Percentiles rank a stretch among this genome's conserved stretches.
These are phyloP conservation scores for Pichia sp. DNA, from an alignment of 1,139 yeast species.

Conservation along the genomic window DNA sequence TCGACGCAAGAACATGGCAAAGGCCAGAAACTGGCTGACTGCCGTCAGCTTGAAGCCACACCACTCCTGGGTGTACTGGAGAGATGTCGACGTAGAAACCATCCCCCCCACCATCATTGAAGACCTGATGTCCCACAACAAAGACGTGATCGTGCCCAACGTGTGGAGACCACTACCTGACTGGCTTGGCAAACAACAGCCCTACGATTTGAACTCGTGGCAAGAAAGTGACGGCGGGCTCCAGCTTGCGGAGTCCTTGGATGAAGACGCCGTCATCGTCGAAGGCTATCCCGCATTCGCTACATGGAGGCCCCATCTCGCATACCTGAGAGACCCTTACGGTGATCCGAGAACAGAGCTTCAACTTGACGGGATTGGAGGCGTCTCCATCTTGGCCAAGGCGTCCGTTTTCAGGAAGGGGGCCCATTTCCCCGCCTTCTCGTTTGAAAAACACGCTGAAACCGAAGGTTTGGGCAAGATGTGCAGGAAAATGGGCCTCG, in stretches of 20 bases:
- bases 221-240: conserved; percentile 69
- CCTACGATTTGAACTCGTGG: conserved; percentile 89
- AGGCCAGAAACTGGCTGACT: conserved; percentile 85
- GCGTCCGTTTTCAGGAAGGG: conserved; percentile 81
- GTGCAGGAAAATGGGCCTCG: conserved; percentile 75
- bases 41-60: conserved; percentile 73
- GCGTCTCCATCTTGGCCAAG: conserved; percentile 74
- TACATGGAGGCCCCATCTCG: conserved; percentile 41
- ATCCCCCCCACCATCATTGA: conserved; percentile 77
- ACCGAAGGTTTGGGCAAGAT: conserved; percentile 90
- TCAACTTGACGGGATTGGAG: conserved; percentile 41
- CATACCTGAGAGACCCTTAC: conserved; percentile 38
- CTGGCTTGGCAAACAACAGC: conserved; percentile 71
- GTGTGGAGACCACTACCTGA: conserved; percentile 86
- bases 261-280: conserved; percentile 82
- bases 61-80: conserved; percentile 94
- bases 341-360: conserved; percentile 40
- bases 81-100: conserved; percentile 85
- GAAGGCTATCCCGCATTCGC: conserved; percentile 64
- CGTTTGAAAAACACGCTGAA: conserved; percentile 86
- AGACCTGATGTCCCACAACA: conserved; percentile 66
- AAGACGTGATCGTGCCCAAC: conserved; percentile 86
- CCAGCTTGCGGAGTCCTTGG: conserved; percentile 58
- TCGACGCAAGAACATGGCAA: conserved; percentile 80
- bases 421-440: conserved; percentile 82